Conservation (phyloP, 305 asterid species). For the Solanum hybrid region DNA sequence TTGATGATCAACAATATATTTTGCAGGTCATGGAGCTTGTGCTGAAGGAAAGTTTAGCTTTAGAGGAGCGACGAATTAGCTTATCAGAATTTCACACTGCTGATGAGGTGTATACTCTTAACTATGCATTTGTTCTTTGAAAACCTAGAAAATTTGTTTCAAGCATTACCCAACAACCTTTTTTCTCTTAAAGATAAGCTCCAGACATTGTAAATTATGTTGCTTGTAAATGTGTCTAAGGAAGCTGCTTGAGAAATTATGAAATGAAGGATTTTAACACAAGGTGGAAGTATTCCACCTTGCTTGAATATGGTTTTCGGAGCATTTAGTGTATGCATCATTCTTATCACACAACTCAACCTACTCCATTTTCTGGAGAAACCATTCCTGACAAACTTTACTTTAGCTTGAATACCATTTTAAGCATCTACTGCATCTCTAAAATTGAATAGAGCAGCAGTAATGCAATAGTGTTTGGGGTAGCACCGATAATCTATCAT, state of each 20-base stretch:
- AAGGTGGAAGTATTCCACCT: not conserved
- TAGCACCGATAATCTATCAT: not conserved
- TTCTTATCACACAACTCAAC: not conserved
- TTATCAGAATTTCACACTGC: conserved; percentile 88
- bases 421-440: not conserved
- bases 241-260: not conserved
- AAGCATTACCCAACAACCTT: not conserved
- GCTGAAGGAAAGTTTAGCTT: conserved; percentile 39
- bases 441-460: not conserved
- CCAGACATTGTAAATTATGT: not conserved
- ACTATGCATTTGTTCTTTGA: not conserved
- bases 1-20: not conserved
- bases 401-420: not conserved
- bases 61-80: conserved; percentile 65
- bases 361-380: not conserved
- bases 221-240: not conserved
- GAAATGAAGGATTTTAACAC: not conserved
- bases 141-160: not conserved
- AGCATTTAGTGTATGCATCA: not conserved
- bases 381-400: not conserved
- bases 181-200: not conserved
- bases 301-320: not conserved
- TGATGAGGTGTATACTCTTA: conserved; percentile 52
- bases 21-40: conserved; percentile 71
- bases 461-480: not conserved